Evolutionary conservation across 805 yeast species (phyloP), one percentile per base, ranked within the genome.

Genomic region (Alloascoidea africana): DNA sequence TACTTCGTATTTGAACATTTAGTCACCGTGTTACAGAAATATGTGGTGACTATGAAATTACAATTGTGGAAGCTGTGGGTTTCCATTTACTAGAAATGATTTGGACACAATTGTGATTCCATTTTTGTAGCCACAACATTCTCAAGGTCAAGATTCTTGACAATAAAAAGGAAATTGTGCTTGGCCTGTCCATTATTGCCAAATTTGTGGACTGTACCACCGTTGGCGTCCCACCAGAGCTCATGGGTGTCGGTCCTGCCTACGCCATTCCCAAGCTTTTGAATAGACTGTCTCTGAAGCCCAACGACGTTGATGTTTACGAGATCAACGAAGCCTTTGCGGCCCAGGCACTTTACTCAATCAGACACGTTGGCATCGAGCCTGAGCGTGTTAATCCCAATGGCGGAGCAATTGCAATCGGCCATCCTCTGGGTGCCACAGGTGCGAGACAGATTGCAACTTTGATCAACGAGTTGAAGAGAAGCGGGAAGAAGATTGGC

Each of bases 211-310:
- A 76, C 48, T 77, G 84, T 51, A 71, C 79, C 47, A 65, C 76
- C 33, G 89, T 81, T 40, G 97, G 97, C 49, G 96, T 87, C 34
- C 95, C 96, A 39, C 96, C 96, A 15, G 94, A 85, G 60, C 73
- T 87, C 43, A 89, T 89, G 97, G 97, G 97, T 41, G 76, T 89
- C 50, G 97, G 97, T 34, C 97, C 97, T 41, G 96, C 94, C 17
- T 74, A 70, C 50, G 97, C 97, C 42, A 87, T 89, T 50, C 97
- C 97, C 43, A 71, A 70, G 39, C 77, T 84, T 14, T 69, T 89
- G 46, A 64, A 68, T 55, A 73, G 72, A 52, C 51, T 64, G 4
- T 76, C 78, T 27, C 56, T 87, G 42, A 59, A 66, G 4, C 65
- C 70, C 18, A 67, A 69, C 36, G 94, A 86, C 48, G 62, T 89